Conservation (phyloP, 2,329 filamentous ascomycete species). For the Chalara sp. region DNA sequence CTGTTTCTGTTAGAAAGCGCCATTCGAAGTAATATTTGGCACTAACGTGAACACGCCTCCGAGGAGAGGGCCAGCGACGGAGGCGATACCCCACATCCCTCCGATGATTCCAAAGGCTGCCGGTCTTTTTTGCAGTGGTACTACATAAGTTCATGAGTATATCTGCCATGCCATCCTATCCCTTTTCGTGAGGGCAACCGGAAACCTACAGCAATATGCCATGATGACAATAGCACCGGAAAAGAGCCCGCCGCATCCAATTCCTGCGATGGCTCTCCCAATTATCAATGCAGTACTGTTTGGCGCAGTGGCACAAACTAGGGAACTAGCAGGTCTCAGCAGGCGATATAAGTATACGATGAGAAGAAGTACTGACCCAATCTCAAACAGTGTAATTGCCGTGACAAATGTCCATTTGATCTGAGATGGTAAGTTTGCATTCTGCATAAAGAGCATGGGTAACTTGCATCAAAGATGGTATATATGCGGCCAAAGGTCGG, state of each 20-base stretch:
- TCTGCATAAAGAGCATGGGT: background rate
- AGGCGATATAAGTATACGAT: slow-evolving; percentile 4
- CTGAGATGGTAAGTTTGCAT: background rate
- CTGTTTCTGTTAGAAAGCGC: background rate
- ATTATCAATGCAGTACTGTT: slow-evolving; percentile 27
- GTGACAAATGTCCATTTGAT: slow-evolving; percentile 26
- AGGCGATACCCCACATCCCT: slow-evolving; percentile 13
- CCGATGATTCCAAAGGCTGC: slow-evolving; percentile 11
- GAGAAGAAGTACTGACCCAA: slow-evolving; percentile 28
- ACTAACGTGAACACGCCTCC: slow-evolving; percentile 24
- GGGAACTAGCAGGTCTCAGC: slow-evolving; percentile 15
- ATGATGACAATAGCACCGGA: slow-evolving; percentile 27
- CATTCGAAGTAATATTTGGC: background rate
- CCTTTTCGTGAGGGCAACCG: slow-evolving; percentile 3
- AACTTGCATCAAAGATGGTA: slow-evolving; percentile 25
- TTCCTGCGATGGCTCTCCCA: slow-evolving; percentile 27
- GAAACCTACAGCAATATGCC: slow-evolving; percentile 18
- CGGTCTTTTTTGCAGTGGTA: slow-evolving; percentile 12
- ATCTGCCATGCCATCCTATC: background rate
- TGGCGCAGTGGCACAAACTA: slow-evolving; percentile 28
- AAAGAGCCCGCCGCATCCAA: slow-evolving; percentile 26
- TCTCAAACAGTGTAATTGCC: slow-evolving; percentile 28
- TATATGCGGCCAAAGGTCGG: slow-evolving; percentile 28
- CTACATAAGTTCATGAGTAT: background rate
- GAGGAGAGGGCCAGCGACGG: slow-evolving; percentile 23